Percentiles rank a stretch among this genome's conserved stretches.
Conservation (phyloP, 495 filamentous ascomycete species). For the Xylaria acuta region DNA sequence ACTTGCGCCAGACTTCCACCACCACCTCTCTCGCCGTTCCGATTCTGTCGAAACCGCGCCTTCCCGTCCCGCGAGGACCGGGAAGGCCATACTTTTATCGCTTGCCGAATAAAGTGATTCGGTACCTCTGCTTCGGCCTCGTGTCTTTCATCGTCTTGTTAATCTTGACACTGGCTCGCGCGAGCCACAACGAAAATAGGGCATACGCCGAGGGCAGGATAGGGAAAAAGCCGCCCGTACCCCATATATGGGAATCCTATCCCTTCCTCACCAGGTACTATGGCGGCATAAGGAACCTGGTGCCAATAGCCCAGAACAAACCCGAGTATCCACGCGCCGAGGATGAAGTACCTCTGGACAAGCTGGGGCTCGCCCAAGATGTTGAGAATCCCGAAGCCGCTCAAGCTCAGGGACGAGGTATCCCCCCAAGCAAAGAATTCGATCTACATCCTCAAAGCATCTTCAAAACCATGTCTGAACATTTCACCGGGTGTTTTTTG, state of each 20-base stretch:
- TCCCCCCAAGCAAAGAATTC: conserved; percentile 61
- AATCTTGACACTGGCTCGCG: conserved; percentile 70
- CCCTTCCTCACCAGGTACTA: conserved; percentile 83
- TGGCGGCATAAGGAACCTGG: conserved; percentile 75
- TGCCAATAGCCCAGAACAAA: conserved; percentile 63
- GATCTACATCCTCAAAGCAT: conserved; percentile 46
- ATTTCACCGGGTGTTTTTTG: conserved; percentile 73
- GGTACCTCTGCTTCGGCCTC: conserved; percentile 74
- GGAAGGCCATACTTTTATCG: conserved; percentile 59
- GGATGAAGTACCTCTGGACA: conserved; percentile 50
- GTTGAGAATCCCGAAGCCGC: conserved; percentile 35
- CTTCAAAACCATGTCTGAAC: conserved; percentile 35
- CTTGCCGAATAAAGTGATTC: conserved; percentile 67
- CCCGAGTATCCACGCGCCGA: conserved; percentile 76
- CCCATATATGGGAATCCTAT: conserved; percentile 80
- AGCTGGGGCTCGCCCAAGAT: conserved; percentile 35
- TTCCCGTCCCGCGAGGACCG: conserved; percentile 46
- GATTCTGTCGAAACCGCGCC: conserved; percentile 57
- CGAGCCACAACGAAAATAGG: conserved; percentile 69
- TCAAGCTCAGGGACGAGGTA: conserved; percentile 38
- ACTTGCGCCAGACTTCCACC: conserved; percentile 57
- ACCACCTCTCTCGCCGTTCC: conserved; percentile 58
- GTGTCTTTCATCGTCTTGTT: conserved; percentile 73
- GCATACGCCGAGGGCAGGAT: conserved; percentile 63
- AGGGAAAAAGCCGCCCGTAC: conserved; percentile 43